Conservation (phyloP, 768 basidiomycete genomes). For the Mycena capillaripes region DNA sequence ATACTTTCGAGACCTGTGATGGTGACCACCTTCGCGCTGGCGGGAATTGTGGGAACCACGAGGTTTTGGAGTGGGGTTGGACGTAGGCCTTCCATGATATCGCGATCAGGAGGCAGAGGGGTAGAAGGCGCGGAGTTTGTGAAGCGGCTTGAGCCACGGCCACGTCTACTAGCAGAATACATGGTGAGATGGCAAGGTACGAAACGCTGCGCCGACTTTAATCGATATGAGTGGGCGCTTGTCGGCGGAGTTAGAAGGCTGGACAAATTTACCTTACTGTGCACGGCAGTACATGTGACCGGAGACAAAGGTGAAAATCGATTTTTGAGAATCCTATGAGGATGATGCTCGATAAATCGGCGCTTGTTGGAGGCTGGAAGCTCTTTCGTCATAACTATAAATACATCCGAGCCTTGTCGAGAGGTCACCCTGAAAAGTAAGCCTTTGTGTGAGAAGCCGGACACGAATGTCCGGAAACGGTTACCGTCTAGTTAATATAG, state of each 20-base stretch:
- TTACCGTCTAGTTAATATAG: too few species aligned
- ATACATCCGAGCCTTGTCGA: too few species aligned
- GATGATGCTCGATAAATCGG: background rate
- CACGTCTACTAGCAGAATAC: slow-evolving; percentile 1
- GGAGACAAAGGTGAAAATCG: background rate
- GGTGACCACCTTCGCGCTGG: slow-evolving; percentile 46
- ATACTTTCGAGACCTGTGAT: slow-evolving; percentile 57
- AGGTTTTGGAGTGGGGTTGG: slow-evolving; percentile 46
- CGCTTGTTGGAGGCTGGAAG: too few species aligned
- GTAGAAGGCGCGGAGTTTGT: slow-evolving; percentile 22
- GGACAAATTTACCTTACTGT: background rate
- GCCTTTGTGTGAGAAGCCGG: too few species aligned
- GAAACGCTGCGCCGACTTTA: background rate
- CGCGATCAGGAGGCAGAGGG: slow-evolving; percentile 49
- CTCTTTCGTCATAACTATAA: too few species aligned
- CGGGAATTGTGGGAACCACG: slow-evolving; percentile 33
- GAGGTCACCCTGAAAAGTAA: too few species aligned
- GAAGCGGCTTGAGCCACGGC: slow-evolving; percentile 21
- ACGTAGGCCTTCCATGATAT: slow-evolving; percentile 53
- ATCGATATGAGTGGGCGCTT: background rate
- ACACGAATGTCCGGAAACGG: too few species aligned
- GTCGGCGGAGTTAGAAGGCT: background rate
- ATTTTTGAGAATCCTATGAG: too few species aligned
- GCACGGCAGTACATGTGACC: background rate
- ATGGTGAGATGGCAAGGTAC: background rate